Evolutionary conservation across 139 green algal species (phyloP), one percentile per base, ranked within the genome.

Genomic region (Volvox reticuliferus): DNA sequence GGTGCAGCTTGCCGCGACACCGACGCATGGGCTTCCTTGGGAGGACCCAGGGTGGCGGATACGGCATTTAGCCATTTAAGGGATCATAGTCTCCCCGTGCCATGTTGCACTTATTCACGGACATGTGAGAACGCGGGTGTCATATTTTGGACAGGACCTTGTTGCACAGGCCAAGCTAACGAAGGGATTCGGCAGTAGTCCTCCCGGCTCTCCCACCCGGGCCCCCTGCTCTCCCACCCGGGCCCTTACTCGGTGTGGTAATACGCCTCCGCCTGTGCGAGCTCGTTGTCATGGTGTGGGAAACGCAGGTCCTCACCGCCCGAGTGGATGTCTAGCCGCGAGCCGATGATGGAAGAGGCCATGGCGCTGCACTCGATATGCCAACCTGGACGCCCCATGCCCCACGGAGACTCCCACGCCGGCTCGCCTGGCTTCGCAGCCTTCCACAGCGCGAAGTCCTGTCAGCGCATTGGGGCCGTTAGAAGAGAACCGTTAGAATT

Each of bases 351-450:
- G 18, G 96, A 90, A 67, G 73, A 95, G 3, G 98, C 98, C 98
- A 99, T 99, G 18, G 98, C 98, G 61, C 92, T 97, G 97, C 98
- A 99, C 94, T 99, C 98, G 86, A 99, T 99, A 94, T 99, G 98
- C 98, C 98, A 99, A 20, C 98, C 98, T 77, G 97, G 97, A 28
- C 97, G 87, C 0, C 97, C 97, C 28, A 77, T 67, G 37, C 98
- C 98, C 98, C 98, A 99, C 12, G 98, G 98, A 5, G 95, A 98
- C 24, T 96, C 88, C 98, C 98, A 99, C 12, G 93, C 91, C 0
- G 98, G 98, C 94, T 99, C 98, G 0, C 98, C 98, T 0, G 96
- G 95, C 93, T 99, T 99, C 50, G 93, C 84, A 0, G 95, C 96
- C 94, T 99, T 99, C 98, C 98, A 99, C 50, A 99, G 94, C 18